Conservation (phyloP, 495 filamentous ascomycete genomes). For the Lentithecium fluviatile region DNA sequence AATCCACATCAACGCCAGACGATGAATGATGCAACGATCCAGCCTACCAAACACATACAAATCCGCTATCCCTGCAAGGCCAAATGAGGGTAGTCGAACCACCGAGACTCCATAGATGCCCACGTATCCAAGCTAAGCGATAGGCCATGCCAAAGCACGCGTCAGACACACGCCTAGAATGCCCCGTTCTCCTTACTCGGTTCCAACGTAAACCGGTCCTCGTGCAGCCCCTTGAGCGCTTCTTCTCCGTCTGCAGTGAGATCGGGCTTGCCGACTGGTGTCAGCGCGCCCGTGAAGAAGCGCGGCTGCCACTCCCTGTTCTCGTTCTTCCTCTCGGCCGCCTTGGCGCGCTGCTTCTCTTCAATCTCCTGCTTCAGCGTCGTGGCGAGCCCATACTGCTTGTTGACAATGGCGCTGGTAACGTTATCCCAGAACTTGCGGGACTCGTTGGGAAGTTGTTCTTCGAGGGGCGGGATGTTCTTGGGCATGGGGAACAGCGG, state of each 20-base stretch:
- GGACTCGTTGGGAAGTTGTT: constrained; percentile 86
- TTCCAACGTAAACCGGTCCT: constrained; percentile 26
- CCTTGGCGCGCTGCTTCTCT: constrained; percentile 81
- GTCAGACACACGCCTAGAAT: constrained; percentile 1
- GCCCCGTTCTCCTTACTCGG: constrained; percentile 35
- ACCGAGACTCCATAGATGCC: too few species aligned
- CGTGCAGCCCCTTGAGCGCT: constrained; percentile 68
- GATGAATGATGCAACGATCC: too few species aligned
- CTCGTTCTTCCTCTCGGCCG: constrained; percentile 67
- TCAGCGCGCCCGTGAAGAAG: constrained; percentile 78
- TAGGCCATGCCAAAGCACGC: too few species aligned
- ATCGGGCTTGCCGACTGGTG: constrained; percentile 72
- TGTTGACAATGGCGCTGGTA: constrained; percentile 79
- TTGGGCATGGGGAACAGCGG: constrained; percentile 78
- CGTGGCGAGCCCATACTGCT: constrained; percentile 81
- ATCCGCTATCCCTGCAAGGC: too few species aligned
- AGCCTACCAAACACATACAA: too few species aligned
- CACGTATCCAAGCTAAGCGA: too few species aligned
- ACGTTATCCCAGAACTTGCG: constrained; percentile 84
- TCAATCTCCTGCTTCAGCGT: constrained; percentile 86
- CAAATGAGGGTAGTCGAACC: too few species aligned
- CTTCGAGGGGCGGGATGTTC: constrained; percentile 66
- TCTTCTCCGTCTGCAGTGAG: constrained; percentile 73
- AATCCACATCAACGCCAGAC: too few species aligned
- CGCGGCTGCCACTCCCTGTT: constrained; percentile 76